Evolutionary conservation across 108 stramenopile genomes (phyloP), one percentile per base, ranked within the genome.

Genomic region (Cyclotella choctawhatcheeana): DNA sequence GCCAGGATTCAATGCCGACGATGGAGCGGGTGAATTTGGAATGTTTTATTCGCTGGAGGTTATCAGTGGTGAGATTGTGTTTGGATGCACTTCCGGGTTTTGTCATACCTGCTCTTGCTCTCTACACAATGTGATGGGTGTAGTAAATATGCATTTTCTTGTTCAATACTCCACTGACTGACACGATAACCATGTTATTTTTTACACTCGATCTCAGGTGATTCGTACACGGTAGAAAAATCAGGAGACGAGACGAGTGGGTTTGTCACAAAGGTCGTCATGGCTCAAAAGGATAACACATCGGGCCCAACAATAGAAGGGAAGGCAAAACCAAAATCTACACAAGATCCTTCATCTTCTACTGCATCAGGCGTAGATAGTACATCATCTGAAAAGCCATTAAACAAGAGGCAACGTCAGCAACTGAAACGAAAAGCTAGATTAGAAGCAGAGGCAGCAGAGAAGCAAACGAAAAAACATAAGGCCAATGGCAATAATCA

Each of bases 21-120:
- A 34, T 2, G 75, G 60, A 16, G 67, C 64, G 0, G 25, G 63
- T 2, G 85, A 80, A 30, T 43, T 72, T 44, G 90, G 69, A 22
- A 86, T 92, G 71, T 87, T 92, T 50, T 80, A 55, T 52, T 83
- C 85, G 13, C 61, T 92, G 47, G 85, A 92, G 76, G 90, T 92
- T 3, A 63, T 88, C 31, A 73, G 78, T 73, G 84, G 80, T 17
- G 59, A 40, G 62, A n/a, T n/a, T n/a, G n/a, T n/a, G n/a, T n/a
- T n/a, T n/a, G n/a, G n/a, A n/a, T n/a, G n/a, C n/a, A n/a, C n/a
- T n/a, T n/a, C n/a, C n/a, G n/a, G n/a, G n/a, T n/a, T n/a, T n/a
- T n/a, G n/a, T n/a, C n/a, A n/a, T n/a, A n/a, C n/a, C n/a, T n/a
- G n/a, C n/a, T n/a, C n/a, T n/a, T n/a, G n/a, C n/a, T n/a, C n/a